Evolutionary conservation across 2,329 filamentous ascomycete genomes (phyloP).

Genomic region (Torrubiellomyces zombiae): DNA sequence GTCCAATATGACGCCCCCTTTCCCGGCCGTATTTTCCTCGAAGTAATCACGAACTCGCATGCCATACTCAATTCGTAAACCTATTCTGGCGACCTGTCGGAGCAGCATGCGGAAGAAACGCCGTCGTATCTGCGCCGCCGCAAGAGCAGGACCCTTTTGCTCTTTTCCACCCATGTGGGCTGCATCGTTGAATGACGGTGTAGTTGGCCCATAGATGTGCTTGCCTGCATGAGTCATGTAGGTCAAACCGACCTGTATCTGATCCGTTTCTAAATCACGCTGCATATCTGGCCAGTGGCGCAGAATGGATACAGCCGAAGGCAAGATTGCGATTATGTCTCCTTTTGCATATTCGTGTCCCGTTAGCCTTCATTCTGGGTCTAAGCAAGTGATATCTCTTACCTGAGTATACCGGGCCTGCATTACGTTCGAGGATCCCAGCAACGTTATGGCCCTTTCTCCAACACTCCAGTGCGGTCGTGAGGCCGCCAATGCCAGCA

Average conservation of each 20-base stretch:
- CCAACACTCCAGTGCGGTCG: constrained; percentile 6
- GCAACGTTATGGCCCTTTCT: constrained; percentile 6
- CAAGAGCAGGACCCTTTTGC: not conserved
- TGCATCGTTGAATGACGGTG: constrained; percentile 2
- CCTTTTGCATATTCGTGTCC: too few relatives aligned
- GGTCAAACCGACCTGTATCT: constrained; percentile 1
- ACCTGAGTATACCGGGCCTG: constrained; percentile 2
- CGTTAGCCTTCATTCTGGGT: too few relatives aligned
- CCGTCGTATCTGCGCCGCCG: constrained; percentile 1
- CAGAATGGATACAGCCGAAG: constrained; percentile 1
- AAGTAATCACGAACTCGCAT: constrained; percentile 1
- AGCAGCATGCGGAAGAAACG: constrained; percentile 2
- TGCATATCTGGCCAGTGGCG: constrained; percentile 5
- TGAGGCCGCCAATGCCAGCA: constrained; percentile 5
- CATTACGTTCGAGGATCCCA: constrained; percentile 4
- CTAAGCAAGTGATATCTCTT: not conserved
- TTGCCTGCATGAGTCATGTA: constrained; percentile 2
- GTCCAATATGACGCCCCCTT: constrained; percentile 1
- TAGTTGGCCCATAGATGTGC: constrained; percentile 2
- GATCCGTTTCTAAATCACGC: constrained; percentile 1
- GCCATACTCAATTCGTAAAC: constrained; percentile 3
- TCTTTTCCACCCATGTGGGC: not conserved
- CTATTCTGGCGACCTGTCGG: constrained; percentile 3
- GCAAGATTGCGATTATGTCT: constrained; percentile 3
- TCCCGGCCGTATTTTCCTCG: constrained; percentile 1